Evolutionary conservation across 768 basidiomycete species (phyloP).

Genomic region (Lactifluus piperatus): DNA sequence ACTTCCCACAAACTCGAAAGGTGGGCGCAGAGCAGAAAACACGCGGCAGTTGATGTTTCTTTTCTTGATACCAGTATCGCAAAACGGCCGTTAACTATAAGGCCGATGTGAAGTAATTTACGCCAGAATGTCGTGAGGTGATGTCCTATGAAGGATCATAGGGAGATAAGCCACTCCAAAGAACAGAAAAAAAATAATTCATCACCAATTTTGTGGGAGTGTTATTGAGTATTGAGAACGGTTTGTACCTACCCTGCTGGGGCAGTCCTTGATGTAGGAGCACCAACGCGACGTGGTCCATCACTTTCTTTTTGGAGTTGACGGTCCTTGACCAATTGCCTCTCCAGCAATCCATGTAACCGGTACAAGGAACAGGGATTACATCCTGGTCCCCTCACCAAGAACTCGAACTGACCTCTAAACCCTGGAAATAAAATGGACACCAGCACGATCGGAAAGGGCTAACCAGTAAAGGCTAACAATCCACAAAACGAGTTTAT

Average conservation of each 20-base stretch:
- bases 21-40: slow-evolving; percentile 55
- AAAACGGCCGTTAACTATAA: slow-evolving; percentile 45
- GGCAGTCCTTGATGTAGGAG: slow-evolving; percentile 34
- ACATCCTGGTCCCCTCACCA: slow-evolving; percentile 22
- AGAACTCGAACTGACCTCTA: slow-evolving; percentile 28
- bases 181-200: slow-evolving; percentile 30
- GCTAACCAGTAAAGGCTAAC: slow-evolving; percentile 45
- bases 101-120: not conserved
- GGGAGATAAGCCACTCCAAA: slow-evolving; percentile 38
- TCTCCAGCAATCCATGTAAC: slow-evolving; percentile 24
- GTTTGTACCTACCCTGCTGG: slow-evolving; percentile 34
- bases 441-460: not conserved
- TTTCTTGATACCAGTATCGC: slow-evolving; percentile 54
- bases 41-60: slow-evolving; percentile 44
- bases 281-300: slow-evolving; percentile 3
- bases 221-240: slow-evolving; percentile 24
- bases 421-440: slow-evolving; percentile 34
- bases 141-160: slow-evolving; percentile 35
- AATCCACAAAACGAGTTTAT: slow-evolving; percentile 34
- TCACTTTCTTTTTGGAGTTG: slow-evolving; percentile 41
- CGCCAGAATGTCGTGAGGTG: not conserved
- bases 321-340: slow-evolving; percentile 37
- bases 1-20: slow-evolving; percentile 40
- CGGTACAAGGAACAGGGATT: not conserved
- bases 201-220: slow-evolving; percentile 30